Percentiles rank a stretch among this genome's conserved stretches.
Evolutionary conservation across 2,329 filamentous ascomycete genomes (phyloP).

Genomic region (Colletotrichum sp.): DNA sequence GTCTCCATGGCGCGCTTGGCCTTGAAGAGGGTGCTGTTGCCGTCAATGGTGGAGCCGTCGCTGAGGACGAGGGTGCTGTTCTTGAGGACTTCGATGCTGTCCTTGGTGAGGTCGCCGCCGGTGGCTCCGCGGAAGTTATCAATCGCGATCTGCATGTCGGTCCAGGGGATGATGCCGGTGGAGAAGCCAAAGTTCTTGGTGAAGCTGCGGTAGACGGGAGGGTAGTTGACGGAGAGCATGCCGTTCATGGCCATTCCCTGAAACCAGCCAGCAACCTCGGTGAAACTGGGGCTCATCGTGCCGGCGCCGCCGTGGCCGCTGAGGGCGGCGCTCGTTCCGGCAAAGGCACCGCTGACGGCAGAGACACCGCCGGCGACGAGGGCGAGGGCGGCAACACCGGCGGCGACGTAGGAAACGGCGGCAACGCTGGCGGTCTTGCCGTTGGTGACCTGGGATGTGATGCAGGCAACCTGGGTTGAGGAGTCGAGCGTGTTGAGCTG

Average conservation of each 20-base stretch:
- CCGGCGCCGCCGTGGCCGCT: conserved; percentile 63
- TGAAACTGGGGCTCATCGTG: conserved; percentile 81
- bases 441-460: conserved; percentile 82
- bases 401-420: conserved; percentile 83
- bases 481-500: conserved; percentile 69
- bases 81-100: conserved; percentile 75
- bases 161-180: conserved; percentile 83
- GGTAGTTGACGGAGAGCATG: conserved; percentile 92
- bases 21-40: conserved; percentile 21
- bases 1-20: conserved; percentile 52
- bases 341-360: conserved; percentile 66
- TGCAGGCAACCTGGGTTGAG: conserved; percentile 69
- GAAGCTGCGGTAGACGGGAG: conserved; percentile 87
- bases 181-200: conserved; percentile 94
- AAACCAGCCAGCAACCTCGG: conserved; percentile 87
- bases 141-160: conserved; percentile 78
- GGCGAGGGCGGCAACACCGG: conserved; percentile 84
- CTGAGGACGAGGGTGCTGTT: conserved; percentile 78
- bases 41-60: conserved; percentile 58
- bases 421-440: conserved; percentile 81
- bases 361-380: conserved; percentile 75
- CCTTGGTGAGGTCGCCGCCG: conserved; percentile 84
- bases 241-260: conserved; percentile 94
- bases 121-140: conserved; percentile 82
- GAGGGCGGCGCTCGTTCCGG: conserved; percentile 56